Percentiles rank a stretch among this genome's conserved stretches.
Conservation (phyloP, 371 early-diverging fungal species). For the Aphelidium insulamus region DNA sequence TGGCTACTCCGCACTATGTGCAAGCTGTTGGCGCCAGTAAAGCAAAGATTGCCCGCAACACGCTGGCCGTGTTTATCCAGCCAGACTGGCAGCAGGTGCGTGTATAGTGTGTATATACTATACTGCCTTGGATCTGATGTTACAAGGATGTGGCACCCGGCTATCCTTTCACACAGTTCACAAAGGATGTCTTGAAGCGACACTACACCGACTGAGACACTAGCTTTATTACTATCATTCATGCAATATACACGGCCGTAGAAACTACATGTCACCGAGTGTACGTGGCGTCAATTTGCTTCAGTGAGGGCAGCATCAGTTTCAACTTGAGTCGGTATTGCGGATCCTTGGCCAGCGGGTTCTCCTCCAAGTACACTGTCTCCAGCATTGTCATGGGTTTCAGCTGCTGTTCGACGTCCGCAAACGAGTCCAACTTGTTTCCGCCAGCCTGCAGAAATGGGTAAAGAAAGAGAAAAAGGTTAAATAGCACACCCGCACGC, state of each 20-base stretch:
- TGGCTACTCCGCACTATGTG: constrained; percentile 37
- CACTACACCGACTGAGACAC: too few species aligned
- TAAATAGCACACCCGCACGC: constrained; percentile 1
- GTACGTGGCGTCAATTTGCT: constrained; percentile 79
- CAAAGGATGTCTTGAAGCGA: constrained; percentile 19
- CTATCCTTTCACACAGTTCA: constrained; percentile 29
- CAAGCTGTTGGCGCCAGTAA: constrained; percentile 14
- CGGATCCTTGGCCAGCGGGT: constrained; percentile 31
- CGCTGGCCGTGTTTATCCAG: constrained; percentile 39
- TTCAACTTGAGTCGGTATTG: constrained; percentile 68
- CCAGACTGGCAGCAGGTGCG: constrained; percentile 7
- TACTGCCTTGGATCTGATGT: neutral
- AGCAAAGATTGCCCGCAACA: constrained; percentile 20
- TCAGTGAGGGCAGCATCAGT: constrained; percentile 55
- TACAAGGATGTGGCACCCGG: constrained; percentile 11
- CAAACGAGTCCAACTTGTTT: constrained; percentile 53
- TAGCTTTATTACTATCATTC: too few species aligned
- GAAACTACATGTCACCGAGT: too few species aligned
- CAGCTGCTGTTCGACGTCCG: constrained; percentile 51
- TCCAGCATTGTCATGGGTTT: constrained; percentile 26
- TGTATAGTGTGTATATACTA: neutral
- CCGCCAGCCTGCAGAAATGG: constrained; percentile 33
- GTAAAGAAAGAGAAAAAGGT: neutral
- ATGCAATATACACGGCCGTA: too few species aligned
- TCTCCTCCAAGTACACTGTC: constrained; percentile 88